phyloP scores from a whole-genome alignment of 2,329 filamentous ascomycete species.

The Penicillium sumatraense region DNA sequence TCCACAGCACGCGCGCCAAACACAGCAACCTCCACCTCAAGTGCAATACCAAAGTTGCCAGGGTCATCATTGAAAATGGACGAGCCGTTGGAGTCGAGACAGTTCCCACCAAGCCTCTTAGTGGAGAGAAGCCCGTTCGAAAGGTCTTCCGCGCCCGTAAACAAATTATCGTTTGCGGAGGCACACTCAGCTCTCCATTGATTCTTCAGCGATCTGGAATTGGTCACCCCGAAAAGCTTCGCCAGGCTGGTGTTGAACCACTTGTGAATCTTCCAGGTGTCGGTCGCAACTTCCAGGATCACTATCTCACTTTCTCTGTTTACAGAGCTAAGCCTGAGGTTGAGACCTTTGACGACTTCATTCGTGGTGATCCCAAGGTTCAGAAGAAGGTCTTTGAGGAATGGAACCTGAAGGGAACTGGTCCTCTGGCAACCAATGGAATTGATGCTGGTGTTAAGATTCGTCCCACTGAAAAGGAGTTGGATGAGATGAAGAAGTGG shows the following conservation, averaged over 20 bases:
- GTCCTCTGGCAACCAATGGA: conserved; percentile 75
- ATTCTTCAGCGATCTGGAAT: conserved; percentile 78
- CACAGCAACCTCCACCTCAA: conserved; percentile 73
- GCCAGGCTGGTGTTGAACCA: conserved; percentile 68
- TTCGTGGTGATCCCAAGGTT: conserved; percentile 71
- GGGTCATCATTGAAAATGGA: conserved; percentile 74
- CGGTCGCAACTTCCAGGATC: conserved; percentile 77
- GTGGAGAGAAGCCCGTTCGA: conserved; percentile 56
- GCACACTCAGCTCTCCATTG: conserved; percentile 73
- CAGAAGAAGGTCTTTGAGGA: conserved; percentile 77
- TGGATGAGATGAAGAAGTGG: conserved; percentile 71
- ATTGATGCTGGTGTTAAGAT: conserved; percentile 82
- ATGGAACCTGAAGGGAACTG: conserved; percentile 79
- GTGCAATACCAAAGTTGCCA: conserved; percentile 78
- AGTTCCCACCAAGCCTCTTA: conserved; percentile 71
- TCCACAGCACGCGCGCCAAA: conserved; percentile 74
- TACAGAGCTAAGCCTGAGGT: conserved; percentile 75
- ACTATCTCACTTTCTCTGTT: conserved; percentile 72
- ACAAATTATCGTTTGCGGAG: conserved; percentile 74
- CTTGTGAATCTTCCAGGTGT: conserved; percentile 74
- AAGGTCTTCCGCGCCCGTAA: conserved; percentile 70
- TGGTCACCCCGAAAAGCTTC: conserved; percentile 73
- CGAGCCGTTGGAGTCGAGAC: conserved; percentile 73
- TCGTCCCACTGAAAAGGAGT: conserved; percentile 70
- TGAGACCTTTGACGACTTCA: conserved; percentile 81